phyloP scores from a whole-genome alignment of 768 basidiomycete genomes.

The Pholiota molesta region DNA sequence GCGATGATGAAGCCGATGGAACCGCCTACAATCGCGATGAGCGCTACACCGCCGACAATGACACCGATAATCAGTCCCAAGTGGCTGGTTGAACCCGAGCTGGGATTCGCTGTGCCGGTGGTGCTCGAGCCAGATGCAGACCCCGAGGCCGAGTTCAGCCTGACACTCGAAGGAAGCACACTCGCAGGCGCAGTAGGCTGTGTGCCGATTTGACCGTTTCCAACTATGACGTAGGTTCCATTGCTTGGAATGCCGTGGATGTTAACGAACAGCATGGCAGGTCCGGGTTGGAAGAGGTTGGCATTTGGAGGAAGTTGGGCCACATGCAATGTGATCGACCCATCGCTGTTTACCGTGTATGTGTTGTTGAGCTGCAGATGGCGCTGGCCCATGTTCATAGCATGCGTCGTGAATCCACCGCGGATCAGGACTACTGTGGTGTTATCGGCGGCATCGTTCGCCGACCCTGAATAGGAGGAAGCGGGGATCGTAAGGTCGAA shows the following conservation, averaged over 20 bases:
- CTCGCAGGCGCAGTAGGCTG: slow-evolving; percentile 57
- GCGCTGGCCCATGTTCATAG: slow-evolving; percentile 89
- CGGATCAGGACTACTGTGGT: slow-evolving; percentile 79
- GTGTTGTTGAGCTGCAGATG: slow-evolving; percentile 83
- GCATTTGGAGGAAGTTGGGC: slow-evolving; percentile 84
- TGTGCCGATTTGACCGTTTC: slow-evolving; percentile 73
- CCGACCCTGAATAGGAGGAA: slow-evolving; percentile 64
- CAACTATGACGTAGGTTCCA: slow-evolving; percentile 76
- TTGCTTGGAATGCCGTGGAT: slow-evolving; percentile 85
- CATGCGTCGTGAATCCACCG: slow-evolving; percentile 85
- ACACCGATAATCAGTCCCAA: slow-evolving; percentile 51
- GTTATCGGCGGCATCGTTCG: slow-evolving; percentile 73
- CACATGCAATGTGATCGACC: slow-evolving; percentile 78
- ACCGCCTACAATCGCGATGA: slow-evolving; percentile 52
- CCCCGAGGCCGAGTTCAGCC: slow-evolving; percentile 30
- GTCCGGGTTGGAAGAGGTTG: slow-evolving; percentile 88
- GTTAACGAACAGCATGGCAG: slow-evolving; percentile 80
- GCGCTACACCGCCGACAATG: slow-evolving; percentile 56
- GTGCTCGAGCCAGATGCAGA: slow-evolving; percentile 12
- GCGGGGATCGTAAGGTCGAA: slow-evolving; percentile 79
- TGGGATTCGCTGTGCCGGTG: slow-evolving; percentile 10
- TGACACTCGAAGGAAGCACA: slow-evolving; percentile 53
- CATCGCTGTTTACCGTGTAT: slow-evolving; percentile 79
- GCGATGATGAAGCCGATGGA: slow-evolving; percentile 47
- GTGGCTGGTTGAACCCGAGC: slow-evolving; percentile 21